Conservation (phyloP, 2,329 filamentous ascomycete species). For the Keithomyces neogunnii region DNA sequence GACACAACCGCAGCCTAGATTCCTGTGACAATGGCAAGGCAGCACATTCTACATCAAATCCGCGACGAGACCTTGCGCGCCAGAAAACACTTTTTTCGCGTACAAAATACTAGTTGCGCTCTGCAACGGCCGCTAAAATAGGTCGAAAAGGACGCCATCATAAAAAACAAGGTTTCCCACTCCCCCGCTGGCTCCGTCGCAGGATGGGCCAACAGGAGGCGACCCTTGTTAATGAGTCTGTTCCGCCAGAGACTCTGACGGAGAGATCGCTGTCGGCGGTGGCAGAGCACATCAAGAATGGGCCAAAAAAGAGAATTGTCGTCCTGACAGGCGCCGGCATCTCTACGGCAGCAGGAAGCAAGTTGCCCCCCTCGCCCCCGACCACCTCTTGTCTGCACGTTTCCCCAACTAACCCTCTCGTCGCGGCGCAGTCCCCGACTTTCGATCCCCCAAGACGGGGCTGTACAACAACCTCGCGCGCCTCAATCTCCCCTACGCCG, state of each 20-base stretch:
- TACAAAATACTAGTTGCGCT: too few relatives aligned
- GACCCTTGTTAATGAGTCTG: constrained; percentile 51
- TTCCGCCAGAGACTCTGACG: constrained; percentile 55
- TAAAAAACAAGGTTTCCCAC: constrained; percentile 23
- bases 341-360: constrained; percentile 61
- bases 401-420: too few relatives aligned
- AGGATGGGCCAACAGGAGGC: constrained; percentile 88
- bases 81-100: too few relatives aligned
- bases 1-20: constrained; percentile 3
- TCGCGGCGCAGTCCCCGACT: constrained; percentile 66
- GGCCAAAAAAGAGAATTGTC: constrained; percentile 61
- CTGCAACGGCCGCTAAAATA: constrained; percentile 23
- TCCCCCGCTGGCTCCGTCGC: constrained; percentile 23
- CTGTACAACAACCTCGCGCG: constrained; percentile 87
- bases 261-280: constrained; percentile 64
- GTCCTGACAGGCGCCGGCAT: constrained; percentile 91
- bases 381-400: background rate
- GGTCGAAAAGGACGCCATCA: constrained; percentile 28
- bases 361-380: background rate
- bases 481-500: constrained; percentile 77
- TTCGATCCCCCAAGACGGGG: constrained; percentile 85
- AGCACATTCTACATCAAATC: background rate
- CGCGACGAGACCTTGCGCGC: background rate
- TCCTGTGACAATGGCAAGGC: background rate
- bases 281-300: constrained; percentile 71